phyloP scores from a whole-genome alignment of 768 basidiomycete species.

The Leucosporidium creatinivorum region DNA sequence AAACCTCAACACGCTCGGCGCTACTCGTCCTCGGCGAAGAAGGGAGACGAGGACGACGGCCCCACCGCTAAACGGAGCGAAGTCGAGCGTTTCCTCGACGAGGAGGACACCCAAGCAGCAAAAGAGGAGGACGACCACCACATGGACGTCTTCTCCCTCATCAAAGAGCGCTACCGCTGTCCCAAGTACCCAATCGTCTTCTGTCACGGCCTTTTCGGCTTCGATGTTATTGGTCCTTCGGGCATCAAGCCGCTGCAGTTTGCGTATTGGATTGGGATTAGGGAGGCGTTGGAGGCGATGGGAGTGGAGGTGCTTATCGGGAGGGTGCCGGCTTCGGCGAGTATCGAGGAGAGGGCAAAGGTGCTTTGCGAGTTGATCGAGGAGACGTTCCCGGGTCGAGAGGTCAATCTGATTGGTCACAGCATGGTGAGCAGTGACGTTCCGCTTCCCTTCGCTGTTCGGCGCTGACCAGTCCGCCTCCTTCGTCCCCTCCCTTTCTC shows the following conservation, averaged over 20 bases:
- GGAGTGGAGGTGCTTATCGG: constrained; percentile 87
- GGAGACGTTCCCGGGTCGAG: constrained; percentile 67
- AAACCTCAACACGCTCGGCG: neutral
- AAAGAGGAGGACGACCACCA: constrained; percentile 16
- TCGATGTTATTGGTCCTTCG: constrained; percentile 74
- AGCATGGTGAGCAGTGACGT: constrained; percentile 53
- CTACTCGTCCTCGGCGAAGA: neutral
- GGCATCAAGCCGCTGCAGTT: constrained; percentile 69
- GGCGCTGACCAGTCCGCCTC: constrained; percentile 4
- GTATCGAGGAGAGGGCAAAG: constrained; percentile 73
- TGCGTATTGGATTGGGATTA: constrained; percentile 93
- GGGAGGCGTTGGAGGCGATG: constrained; percentile 80
- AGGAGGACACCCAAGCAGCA: constrained; percentile 7
- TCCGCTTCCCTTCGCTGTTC: neutral
- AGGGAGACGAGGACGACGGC: neutral
- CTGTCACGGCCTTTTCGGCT: constrained; percentile 85
- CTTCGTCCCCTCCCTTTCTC: neutral
- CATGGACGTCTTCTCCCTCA: constrained; percentile 21
- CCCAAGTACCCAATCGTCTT: constrained; percentile 83
- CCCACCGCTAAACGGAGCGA: neutral
- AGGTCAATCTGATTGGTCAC: constrained; percentile 85
- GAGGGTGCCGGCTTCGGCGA: constrained; percentile 57
- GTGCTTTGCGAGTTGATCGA: constrained; percentile 79
- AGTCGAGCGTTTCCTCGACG: constrained; percentile 18
- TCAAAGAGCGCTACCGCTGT: constrained; percentile 48